phyloP scores from a whole-genome alignment of 768 basidiomycete genomes.

The Boletus insuetus region DNA sequence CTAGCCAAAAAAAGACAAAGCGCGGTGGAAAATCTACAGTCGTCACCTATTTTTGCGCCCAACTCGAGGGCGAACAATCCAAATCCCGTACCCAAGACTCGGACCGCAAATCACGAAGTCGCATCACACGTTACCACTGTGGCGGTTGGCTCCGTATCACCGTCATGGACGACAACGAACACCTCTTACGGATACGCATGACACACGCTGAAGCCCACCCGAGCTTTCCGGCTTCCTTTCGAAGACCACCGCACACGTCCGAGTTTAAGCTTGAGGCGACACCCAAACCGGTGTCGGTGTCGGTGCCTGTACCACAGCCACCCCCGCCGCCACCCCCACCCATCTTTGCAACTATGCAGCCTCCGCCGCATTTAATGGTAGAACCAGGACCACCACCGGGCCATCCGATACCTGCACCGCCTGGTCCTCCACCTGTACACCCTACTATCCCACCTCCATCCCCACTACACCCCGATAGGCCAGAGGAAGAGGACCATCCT shows the following conservation, averaged over 20 bases:
- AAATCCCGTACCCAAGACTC: conserved; percentile 33
- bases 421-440: conserved; percentile 7
- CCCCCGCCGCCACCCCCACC: conserved; percentile 16
- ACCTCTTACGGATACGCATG: conserved; percentile 35
- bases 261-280: conserved; percentile 33
- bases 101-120: conserved; percentile 34
- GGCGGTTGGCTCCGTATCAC: conserved; percentile 36
- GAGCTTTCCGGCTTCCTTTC: conserved; percentile 32
- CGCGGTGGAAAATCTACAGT: conserved; percentile 35
- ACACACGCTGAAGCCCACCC: conserved; percentile 35
- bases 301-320: conserved; percentile 11
- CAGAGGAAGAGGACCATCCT: conserved; percentile 16
- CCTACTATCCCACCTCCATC: conserved; percentile 11
- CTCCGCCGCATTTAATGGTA: conserved; percentile 19
- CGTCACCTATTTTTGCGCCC: conserved; percentile 35
- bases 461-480: conserved; percentile 7
- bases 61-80: conserved; percentile 34
- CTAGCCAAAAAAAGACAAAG: conserved; percentile 35
- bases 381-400: conserved; percentile 16
- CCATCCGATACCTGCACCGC: conserved; percentile 10
- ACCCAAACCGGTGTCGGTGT: conserved; percentile 17
- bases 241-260: conserved; percentile 31
- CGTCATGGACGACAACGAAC: conserved; percentile 36
- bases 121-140: conserved; percentile 34
- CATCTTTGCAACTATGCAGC: conserved; percentile 24